These are phyloP conservation scores for Fusarium tricinctum DNA, from an alignment of 2,329 filamentous ascomycete species.

Conservation along the genomic window DNA sequence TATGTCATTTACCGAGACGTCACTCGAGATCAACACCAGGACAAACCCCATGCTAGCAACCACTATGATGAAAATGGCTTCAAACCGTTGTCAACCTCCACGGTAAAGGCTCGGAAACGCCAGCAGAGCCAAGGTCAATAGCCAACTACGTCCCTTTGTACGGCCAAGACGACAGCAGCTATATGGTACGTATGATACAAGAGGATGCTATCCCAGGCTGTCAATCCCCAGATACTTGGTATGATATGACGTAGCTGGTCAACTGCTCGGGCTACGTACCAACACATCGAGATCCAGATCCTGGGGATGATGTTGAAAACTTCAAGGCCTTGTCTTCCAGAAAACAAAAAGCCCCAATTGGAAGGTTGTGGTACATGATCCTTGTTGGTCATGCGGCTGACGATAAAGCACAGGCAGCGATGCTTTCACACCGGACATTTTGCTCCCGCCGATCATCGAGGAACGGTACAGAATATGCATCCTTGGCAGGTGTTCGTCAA, in stretches of 20 bases:
- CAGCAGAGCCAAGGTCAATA: neutral
- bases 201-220: slow-evolving; percentile 24
- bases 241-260: slow-evolving; percentile 36
- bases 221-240: slow-evolving; percentile 22
- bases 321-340: slow-evolving; percentile 19
- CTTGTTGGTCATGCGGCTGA: slow-evolving; percentile 13
- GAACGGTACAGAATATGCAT: neutral
- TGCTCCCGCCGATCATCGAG: slow-evolving; percentile 23
- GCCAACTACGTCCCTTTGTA: neutral
- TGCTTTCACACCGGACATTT: slow-evolving; percentile 26
- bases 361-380: slow-evolving; percentile 6
- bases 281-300: slow-evolving; percentile 31
- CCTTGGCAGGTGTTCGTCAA: neutral
- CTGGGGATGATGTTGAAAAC: slow-evolving; percentile 10
- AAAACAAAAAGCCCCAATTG: slow-evolving; percentile 9
- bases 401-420: neutral
- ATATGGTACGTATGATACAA: slow-evolving; percentile 22
- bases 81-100: slow-evolving; percentile 23
- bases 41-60: neutral
- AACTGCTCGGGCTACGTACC: neutral
- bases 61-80: slow-evolving; percentile 21
- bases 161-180: slow-evolving; percentile 3
- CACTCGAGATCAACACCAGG: slow-evolving; percentile 19
- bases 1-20: slow-evolving; percentile 21
- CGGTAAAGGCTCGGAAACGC: slow-evolving; percentile 5